These are phyloP conservation scores for Vitellaria paradoxa DNA, from an alignment of 179 eudicot species.

Conservation along the genomic window DNA sequence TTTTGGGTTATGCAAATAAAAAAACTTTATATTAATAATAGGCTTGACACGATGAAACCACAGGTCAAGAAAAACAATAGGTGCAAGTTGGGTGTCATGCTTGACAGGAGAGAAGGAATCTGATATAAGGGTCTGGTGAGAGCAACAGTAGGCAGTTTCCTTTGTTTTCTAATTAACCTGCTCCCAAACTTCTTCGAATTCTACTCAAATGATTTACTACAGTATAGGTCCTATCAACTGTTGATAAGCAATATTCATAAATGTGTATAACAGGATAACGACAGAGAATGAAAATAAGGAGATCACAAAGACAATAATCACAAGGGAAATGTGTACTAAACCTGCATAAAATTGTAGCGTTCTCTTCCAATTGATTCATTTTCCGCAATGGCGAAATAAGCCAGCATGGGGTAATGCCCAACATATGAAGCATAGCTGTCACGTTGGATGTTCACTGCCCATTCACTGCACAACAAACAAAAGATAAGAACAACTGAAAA, in stretches of 20 bases:
- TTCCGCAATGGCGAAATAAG: constrained; percentile 85
- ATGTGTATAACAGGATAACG: too few species aligned
- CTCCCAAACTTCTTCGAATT: not conserved
- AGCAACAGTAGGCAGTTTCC: not conserved
- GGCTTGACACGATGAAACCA: not conserved
- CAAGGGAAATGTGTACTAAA: constrained; percentile 5
- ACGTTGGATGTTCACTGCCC: constrained; percentile 95
- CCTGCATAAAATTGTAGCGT: constrained; percentile 98
- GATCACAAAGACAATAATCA: not conserved
- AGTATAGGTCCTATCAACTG: too few species aligned
- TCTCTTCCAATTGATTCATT: constrained; percentile 94
- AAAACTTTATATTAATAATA: too few species aligned
- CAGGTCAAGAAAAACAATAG: not conserved
- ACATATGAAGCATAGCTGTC: constrained; percentile 94
- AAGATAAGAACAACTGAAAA: not conserved
- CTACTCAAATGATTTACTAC: too few species aligned
- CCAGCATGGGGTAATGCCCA: constrained; percentile 89
- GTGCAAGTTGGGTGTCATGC: not conserved
- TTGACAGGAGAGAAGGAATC: not conserved
- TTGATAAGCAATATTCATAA: too few species aligned
- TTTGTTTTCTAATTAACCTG: not conserved
- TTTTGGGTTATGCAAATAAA: too few species aligned
- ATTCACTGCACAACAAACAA: constrained; percentile 53
- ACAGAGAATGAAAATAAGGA: not conserved
- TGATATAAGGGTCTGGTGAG: not conserved